These are phyloP conservation scores for Acarospora socialis DNA, from an alignment of 2,329 filamentous ascomycete species.

Conservation along the genomic window DNA sequence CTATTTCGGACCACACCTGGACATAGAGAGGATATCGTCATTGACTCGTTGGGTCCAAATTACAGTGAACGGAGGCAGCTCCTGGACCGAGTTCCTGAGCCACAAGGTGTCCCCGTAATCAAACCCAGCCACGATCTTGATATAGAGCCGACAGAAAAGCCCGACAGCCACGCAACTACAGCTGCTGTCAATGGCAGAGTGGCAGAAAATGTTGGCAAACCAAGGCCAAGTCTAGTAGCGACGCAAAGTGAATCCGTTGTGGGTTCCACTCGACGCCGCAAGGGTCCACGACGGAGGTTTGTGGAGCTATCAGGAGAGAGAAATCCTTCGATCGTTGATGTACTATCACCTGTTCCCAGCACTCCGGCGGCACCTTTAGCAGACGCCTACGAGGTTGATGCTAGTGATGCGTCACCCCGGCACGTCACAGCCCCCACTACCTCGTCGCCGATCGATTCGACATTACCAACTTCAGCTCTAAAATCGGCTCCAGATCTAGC, in stretches of 20 bases:
- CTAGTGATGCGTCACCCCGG: too few species aligned
- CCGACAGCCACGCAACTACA: too few species aligned
- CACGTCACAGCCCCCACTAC: too few species aligned
- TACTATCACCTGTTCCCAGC: too few species aligned
- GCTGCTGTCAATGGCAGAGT: neutral
- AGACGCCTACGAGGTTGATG: too few species aligned
- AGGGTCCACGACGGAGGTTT: constrained; percentile 41
- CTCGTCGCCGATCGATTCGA: too few species aligned
- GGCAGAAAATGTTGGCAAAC: constrained; percentile 1
- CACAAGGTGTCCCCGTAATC: constrained; percentile 3
- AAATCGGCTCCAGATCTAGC: constrained; percentile 12
- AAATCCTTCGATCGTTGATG: constrained; percentile 21
- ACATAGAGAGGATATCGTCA: constrained; percentile 77
- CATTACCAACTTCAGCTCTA: too few species aligned
- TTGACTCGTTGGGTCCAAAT: constrained; percentile 72
- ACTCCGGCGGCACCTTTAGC: too few species aligned
- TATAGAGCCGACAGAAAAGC: too few species aligned
- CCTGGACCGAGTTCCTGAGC: constrained; percentile 57
- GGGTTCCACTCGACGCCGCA: constrained; percentile 29
- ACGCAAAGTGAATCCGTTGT: constrained; percentile 18
- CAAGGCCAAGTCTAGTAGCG: constrained; percentile 9
- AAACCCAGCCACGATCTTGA: constrained; percentile 10
- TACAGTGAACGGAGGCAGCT: constrained; percentile 75
- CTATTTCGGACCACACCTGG: constrained; percentile 82
- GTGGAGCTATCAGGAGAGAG: constrained; percentile 41